phyloP scores from a whole-genome alignment of 495 filamentous ascomycete genomes.

The Aspergillus bertholletiae region DNA sequence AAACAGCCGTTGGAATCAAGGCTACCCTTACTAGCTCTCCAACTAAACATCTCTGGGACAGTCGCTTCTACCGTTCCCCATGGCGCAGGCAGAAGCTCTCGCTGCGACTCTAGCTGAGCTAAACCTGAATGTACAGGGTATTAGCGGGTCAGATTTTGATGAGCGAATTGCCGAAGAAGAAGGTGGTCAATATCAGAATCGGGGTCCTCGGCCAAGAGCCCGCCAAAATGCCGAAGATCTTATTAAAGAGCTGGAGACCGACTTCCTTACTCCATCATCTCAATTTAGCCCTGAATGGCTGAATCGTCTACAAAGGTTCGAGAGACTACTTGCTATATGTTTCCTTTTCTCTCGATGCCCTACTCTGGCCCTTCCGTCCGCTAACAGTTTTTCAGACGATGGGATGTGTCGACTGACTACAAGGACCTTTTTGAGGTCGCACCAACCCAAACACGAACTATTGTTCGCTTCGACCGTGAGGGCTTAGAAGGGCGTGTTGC shows the following conservation, averaged over 20 bases:
- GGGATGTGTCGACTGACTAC: conserved; percentile 75
- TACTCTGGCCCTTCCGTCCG: not conserved
- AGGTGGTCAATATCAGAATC: conserved; percentile 22
- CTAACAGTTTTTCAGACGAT: conserved; percentile 53
- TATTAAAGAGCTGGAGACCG: conserved; percentile 65
- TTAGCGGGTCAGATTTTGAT: conserved; percentile 27
- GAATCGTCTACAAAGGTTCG: conserved; percentile 76
- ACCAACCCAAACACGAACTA: conserved; percentile 86
- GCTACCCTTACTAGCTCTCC: not conserved
- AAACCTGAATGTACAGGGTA: conserved; percentile 20
- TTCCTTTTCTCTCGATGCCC: not conserved
- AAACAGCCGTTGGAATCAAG: not conserved
- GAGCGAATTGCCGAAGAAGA: conserved; percentile 33
- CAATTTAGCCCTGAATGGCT: conserved; percentile 80
- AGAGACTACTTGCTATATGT: not conserved
- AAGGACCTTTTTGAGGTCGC: conserved; percentile 79
- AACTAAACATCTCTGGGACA: not conserved
- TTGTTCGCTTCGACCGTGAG: conserved; percentile 87
- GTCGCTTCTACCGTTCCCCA: not conserved
- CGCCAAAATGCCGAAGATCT: conserved; percentile 50
- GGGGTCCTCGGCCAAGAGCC: conserved; percentile 53
- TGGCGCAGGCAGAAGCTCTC: conserved; percentile 25
- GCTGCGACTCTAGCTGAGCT: conserved; percentile 28
- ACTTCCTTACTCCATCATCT: conserved; percentile 74
- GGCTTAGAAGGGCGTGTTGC: conserved; percentile 91